Evolutionary conservation across 2,329 filamentous ascomycete genomes (phyloP), one percentile per base, ranked within the genome.

Genomic region (Penicillium polonicum): DNA sequence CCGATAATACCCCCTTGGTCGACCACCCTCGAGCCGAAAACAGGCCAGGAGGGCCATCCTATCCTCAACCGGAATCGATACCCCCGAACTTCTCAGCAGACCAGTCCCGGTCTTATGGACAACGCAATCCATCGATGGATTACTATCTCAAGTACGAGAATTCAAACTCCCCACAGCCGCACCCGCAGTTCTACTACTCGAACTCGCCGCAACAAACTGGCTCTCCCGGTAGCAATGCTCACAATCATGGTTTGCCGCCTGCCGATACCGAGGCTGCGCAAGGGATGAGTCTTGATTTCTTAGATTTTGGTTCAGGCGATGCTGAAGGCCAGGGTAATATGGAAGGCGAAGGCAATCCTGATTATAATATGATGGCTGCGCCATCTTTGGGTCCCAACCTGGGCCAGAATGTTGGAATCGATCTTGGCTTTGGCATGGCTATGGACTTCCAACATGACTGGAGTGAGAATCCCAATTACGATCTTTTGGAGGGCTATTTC

Each of bases 401-500:
- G 5, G 69, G 69, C 12, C 74, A 74, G 23, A 77, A 74, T 27
- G 76, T 78, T 33, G 76, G 76, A 4, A 72, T 78, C 51, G 76
- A 78, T 54, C 67, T 80, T 33, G 77, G 77, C 4, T 77, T 77
- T 60, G 76, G 76, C n/a, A 74, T 77, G 73, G 73, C 74, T 2
- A 70, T 76, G 51, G 78, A 78, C 48, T 76, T 74, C 54, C 76
- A 79, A 59, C 78, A 80, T 68, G 78, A 80, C 63, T 80, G 78
- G 78, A 78, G 74, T 51, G 78, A 81, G 55, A 77, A 77, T 41
- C 70, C 72, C 23, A 76, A 76, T 48, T 76, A 78, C 64, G 80
- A 83, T 74, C 64, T 84, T 33, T 79, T 83, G 62, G 80, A 83
- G 64, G 82, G 80, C 4, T 84, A 81, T 67, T 84, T 83, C 68